Conservation (phyloP, 305 asterid genomes). For the Euphrasia arctica region DNA sequence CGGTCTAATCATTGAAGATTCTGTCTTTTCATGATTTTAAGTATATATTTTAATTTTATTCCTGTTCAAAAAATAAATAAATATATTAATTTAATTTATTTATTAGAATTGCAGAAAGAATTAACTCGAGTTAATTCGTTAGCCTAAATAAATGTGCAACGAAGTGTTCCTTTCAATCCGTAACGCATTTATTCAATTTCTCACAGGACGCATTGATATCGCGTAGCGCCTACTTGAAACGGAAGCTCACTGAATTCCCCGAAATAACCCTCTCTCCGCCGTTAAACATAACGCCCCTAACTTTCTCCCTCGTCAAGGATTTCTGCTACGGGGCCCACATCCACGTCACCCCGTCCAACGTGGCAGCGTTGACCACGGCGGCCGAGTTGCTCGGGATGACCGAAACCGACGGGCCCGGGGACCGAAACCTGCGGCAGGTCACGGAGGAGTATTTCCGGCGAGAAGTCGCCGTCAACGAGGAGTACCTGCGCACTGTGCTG, state of each 20-base stretch:
- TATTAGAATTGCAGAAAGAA: slow-evolving; percentile 14
- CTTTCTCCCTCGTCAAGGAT: slow-evolving; percentile 58
- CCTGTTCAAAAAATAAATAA: too few relatives aligned
- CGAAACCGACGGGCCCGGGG: slow-evolving; percentile 27
- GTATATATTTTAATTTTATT: too few relatives aligned
- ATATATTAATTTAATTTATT: too few relatives aligned
- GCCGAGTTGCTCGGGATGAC: slow-evolving; percentile 76
- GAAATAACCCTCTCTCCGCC: slow-evolving; percentile 81
- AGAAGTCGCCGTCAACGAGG: slow-evolving; percentile 45
- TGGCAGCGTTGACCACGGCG: slow-evolving; percentile 75
- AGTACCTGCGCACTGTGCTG: slow-evolving; percentile 51
- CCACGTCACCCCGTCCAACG: slow-evolving; percentile 61
- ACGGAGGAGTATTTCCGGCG: slow-evolving; percentile 63
- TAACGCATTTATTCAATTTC: slow-evolving; percentile 35
- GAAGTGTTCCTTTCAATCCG: slow-evolving; percentile 30
- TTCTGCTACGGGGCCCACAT: slow-evolving; percentile 63
- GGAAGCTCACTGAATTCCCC: slow-evolving; percentile 44
- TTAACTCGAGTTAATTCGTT: slow-evolving; percentile 23
- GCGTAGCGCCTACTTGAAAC: slow-evolving; percentile 57
- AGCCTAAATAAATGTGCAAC: slow-evolving; percentile 35
- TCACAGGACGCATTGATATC: slow-evolving; percentile 60
- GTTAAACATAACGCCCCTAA: slow-evolving; percentile 71
- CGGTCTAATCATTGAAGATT: too few relatives aligned
- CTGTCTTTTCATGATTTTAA: too few relatives aligned
- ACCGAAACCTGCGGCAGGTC: slow-evolving; percentile 47